Percentiles rank a stretch among this genome's conserved stretches.
These are phyloP conservation scores for Tuber melanosporum DNA, from an alignment of 495 filamentous ascomycete species.

Conservation along the genomic window DNA sequence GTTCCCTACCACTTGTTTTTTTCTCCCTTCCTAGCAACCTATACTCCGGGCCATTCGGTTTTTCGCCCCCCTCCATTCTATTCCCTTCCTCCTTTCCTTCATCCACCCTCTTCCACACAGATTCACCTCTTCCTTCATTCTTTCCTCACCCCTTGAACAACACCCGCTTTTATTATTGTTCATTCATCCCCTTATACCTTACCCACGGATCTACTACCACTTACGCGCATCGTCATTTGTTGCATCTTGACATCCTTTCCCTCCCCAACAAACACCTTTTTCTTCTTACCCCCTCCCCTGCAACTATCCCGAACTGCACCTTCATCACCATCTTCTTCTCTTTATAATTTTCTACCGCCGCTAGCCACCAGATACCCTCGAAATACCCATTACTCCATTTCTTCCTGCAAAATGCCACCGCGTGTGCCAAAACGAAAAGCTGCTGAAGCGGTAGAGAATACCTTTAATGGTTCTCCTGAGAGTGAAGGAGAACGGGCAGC, in stretches of 20 bases:
- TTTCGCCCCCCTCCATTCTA: slow-evolving; percentile 27
- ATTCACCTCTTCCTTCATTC: slow-evolving; percentile 14
- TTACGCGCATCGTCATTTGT: slow-evolving; percentile 12
- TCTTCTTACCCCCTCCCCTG: neutral
- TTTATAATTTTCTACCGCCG: slow-evolving; percentile 8
- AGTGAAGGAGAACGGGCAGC: slow-evolving; percentile 28
- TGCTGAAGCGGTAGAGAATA: slow-evolving; percentile 32
- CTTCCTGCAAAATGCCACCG: slow-evolving; percentile 25
- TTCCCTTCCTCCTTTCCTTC: slow-evolving; percentile 17
- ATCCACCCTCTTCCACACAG: slow-evolving; percentile 16
- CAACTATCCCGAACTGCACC: slow-evolving; percentile 14
- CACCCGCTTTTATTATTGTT: slow-evolving; percentile 12
- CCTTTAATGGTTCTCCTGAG: slow-evolving; percentile 4
- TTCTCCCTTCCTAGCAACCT: slow-evolving; percentile 14
- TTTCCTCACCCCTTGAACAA: slow-evolving; percentile 8
- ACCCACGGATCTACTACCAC: slow-evolving; percentile 23
- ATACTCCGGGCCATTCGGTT: slow-evolving; percentile 18
- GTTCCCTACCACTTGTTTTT: slow-evolving; percentile 23
- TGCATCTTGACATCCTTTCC: slow-evolving; percentile 15
- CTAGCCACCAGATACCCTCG: slow-evolving; percentile 2
- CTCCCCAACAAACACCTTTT: slow-evolving; percentile 24
- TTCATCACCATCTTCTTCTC: slow-evolving; percentile 5
- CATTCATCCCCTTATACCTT: slow-evolving; percentile 20
- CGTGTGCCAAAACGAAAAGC: slow-evolving; percentile 39
- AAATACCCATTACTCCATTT: slow-evolving; percentile 5